Evolutionary conservation across 1,284 basidiomycete genomes (phyloP).

Genomic region (Naganishia cerealis): DNA sequence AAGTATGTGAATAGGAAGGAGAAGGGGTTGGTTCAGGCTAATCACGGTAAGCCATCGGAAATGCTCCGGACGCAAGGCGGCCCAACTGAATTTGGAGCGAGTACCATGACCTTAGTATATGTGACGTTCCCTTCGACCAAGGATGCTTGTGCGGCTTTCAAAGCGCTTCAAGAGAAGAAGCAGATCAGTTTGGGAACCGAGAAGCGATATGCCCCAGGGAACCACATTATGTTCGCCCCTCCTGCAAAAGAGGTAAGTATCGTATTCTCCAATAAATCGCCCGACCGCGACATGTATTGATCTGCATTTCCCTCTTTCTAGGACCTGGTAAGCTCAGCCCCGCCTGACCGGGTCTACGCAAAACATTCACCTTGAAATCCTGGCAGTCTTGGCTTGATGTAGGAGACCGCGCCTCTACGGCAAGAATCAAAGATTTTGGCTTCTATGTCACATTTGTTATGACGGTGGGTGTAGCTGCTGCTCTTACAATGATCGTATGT

Average conservation of each 20-base stretch:
- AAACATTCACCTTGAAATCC: too few relatives aligned
- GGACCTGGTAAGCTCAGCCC: constrained; percentile 1
- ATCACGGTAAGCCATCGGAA: too few relatives aligned
- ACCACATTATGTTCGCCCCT: constrained; percentile 10
- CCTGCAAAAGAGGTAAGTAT: constrained; percentile 1
- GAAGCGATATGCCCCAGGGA: neutral
- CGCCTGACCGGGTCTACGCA: neutral
- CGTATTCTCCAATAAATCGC: neutral
- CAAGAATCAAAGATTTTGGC: neutral
- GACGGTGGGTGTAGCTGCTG: neutral
- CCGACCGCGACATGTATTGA: neutral
- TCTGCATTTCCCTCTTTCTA: neutral
- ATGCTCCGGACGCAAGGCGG: too few relatives aligned
- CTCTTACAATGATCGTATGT: constrained; percentile 5
- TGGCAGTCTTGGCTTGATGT: constrained; percentile 5
- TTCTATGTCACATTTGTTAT: neutral
- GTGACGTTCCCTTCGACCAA: constrained; percentile 11
- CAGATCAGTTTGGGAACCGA: neutral
- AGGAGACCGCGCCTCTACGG: neutral
- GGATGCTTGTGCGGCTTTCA: constrained; percentile 10
- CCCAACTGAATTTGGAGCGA: neutral
- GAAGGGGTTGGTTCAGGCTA: neutral
- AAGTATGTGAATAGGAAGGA: neutral
- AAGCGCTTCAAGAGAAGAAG: neutral
- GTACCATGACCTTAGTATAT: neutral